Evolutionary conservation across 768 basidiomycete species (phyloP).

Genomic region (Russula abietina): DNA sequence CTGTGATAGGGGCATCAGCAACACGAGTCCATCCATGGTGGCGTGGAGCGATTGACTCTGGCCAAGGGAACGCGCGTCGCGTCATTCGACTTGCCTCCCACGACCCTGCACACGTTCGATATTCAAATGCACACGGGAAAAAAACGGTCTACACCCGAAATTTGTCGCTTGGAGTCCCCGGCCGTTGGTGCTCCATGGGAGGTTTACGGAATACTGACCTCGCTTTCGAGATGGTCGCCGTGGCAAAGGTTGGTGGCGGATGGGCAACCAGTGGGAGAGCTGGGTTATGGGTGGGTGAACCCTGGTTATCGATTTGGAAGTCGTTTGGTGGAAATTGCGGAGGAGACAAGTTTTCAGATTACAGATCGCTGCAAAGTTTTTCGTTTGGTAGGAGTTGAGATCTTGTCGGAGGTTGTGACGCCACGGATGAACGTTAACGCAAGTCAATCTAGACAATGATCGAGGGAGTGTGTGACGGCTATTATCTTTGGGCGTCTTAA

Average conservation of each 20-base stretch:
- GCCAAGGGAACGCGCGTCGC: slow-evolving; percentile 15
- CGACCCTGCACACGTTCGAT: slow-evolving; percentile 11
- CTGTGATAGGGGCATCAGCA: slow-evolving; percentile 23
- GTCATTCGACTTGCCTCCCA: slow-evolving; percentile 21
- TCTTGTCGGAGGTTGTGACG: slow-evolving; percentile 9
- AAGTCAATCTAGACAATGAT: slow-evolving; percentile 14
- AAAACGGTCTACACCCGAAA: slow-evolving; percentile 5
- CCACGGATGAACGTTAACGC: slow-evolving; percentile 16
- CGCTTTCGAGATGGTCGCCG: slow-evolving; percentile 5
- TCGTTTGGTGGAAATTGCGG: slow-evolving; percentile 11
- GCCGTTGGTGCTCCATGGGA: slow-evolving; percentile 4
- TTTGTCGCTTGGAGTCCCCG: neutral
- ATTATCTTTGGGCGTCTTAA: slow-evolving; percentile 2
- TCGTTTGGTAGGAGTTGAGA: slow-evolving; percentile 13
- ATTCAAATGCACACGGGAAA: slow-evolving; percentile 20
- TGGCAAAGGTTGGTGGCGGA: slow-evolving; percentile 7
- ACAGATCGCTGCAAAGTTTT: slow-evolving; percentile 10
- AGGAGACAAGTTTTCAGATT: slow-evolving; percentile 12
- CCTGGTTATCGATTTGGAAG: slow-evolving; percentile 22
- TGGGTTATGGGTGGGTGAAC: slow-evolving; percentile 14
- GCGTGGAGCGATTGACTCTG: slow-evolving; percentile 17
- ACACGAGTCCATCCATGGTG: slow-evolving; percentile 21
- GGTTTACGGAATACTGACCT: slow-evolving; percentile 13
- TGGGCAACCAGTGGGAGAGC: slow-evolving; percentile 16
- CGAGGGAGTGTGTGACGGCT: slow-evolving; percentile 19